These are phyloP conservation scores for Plasmodium gallinaceum DNA, from an alignment of 169 alveolate species.

Conservation along the genomic window DNA sequence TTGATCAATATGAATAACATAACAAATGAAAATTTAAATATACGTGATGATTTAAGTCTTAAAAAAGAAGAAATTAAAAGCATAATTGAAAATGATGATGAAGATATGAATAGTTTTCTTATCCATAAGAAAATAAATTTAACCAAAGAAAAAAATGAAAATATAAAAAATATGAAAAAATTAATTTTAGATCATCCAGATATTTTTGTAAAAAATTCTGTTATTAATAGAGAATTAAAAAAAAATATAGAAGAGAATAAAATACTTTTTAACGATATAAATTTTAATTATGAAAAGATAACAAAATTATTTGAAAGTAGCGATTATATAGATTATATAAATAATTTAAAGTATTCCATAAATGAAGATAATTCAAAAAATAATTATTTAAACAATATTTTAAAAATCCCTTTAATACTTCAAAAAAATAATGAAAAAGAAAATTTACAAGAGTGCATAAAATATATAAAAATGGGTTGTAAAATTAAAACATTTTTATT, in stretches of 20 bases:
- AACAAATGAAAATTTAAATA: constrained; percentile 18
- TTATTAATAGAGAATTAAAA: constrained; percentile 49
- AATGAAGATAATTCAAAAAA: background rate
- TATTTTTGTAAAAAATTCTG: constrained; percentile 54
- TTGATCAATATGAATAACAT: constrained; percentile 1
- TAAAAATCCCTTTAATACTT: constrained; percentile 59
- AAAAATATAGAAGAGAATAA: constrained; percentile 33
- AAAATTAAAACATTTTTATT: constrained; percentile 14
- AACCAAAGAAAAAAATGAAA: constrained; percentile 59
- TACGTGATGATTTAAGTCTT: constrained; percentile 3
- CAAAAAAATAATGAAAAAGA: constrained; percentile 47
- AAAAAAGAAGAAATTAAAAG: constrained; percentile 41
- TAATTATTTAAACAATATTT: constrained; percentile 12
- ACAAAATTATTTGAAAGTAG: constrained; percentile 32
- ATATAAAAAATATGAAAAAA: constrained; percentile 67
- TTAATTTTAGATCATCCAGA: constrained; percentile 59
- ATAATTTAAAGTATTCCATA: constrained; percentile 8
- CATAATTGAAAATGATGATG: constrained; percentile 44
- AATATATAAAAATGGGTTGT: constrained; percentile 33
- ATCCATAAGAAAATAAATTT: constrained; percentile 45
- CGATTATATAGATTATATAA: constrained; percentile 10
- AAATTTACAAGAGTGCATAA: constrained; percentile 31
- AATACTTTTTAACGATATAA: constrained; percentile 29
- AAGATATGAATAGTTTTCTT: constrained; percentile 48
- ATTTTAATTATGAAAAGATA: constrained; percentile 26